phyloP scores from a whole-genome alignment of 164 flowering plant genomes.

The Aristolochia fimbriata region DNA sequence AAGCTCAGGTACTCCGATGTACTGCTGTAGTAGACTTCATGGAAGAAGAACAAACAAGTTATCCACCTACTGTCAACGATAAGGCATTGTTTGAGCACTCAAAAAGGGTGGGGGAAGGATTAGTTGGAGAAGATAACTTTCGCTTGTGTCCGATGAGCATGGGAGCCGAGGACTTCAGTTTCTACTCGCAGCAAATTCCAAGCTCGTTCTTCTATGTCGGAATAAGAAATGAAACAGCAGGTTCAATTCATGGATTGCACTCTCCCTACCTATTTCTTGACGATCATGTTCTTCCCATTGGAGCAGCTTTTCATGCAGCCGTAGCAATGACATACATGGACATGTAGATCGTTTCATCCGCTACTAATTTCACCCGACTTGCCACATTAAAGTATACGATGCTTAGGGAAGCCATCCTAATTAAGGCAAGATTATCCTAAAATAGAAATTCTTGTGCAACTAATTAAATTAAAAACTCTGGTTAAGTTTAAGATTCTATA shows the following conservation, averaged over 20 bases:
- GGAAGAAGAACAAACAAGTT: conserved; percentile 32
- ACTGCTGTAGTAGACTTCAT: conserved; percentile 48
- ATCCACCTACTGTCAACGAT: conserved; percentile 53
- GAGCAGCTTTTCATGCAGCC: conserved; percentile 71
- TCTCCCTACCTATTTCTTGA: conserved; percentile 46
- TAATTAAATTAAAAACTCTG: too few species aligned
- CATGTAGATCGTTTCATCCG: too few species aligned
- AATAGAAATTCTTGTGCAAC: too few species aligned
- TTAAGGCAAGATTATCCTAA: too few species aligned
- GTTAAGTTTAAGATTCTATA: too few species aligned
- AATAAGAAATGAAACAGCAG: conserved; percentile 27
- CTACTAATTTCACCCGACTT: too few species aligned
- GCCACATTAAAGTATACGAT: too few species aligned
- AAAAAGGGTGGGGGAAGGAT: conserved; percentile 32
- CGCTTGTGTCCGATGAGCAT: conserved; percentile 22
- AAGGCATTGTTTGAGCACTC: conserved; percentile 46
- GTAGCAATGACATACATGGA: conserved; percentile 58
- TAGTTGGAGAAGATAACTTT: conserved; percentile 46
- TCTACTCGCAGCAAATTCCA: conserved; percentile 41
- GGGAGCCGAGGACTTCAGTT: conserved; percentile 74
- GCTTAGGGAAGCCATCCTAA: too few species aligned
- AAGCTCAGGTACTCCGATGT: conserved; percentile 51
- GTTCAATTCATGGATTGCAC: conserved; percentile 26
- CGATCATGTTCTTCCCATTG: conserved; percentile 64
- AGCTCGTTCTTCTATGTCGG: conserved; percentile 49